Conservation (phyloP, 371 early-diverging fungal genomes). For the Rhizopus sp. region DNA sequence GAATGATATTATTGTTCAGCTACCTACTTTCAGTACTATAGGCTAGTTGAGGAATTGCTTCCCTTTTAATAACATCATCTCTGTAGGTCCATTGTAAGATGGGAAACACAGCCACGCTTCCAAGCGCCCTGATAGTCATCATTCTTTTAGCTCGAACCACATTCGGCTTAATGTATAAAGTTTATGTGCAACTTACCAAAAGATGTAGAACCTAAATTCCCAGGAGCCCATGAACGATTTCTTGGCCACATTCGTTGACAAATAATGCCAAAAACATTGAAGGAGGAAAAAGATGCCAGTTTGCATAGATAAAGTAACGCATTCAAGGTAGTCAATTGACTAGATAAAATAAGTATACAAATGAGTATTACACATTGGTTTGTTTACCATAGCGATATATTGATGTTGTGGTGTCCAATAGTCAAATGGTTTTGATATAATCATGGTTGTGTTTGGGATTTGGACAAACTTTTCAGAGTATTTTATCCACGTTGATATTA, state of each 20-base stretch:
- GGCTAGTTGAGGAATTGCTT: conserved; percentile 46
- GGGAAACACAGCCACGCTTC: conserved; percentile 46
- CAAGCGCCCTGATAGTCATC: conserved; percentile 31
- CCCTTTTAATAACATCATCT: conserved; percentile 28
- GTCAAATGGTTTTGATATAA: conserved; percentile 37
- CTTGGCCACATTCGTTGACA: conserved; percentile 40
- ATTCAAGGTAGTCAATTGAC: conserved; percentile 35
- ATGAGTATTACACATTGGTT: conserved; percentile 1
- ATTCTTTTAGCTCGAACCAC: background rate
- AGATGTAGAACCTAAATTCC: conserved; percentile 41
- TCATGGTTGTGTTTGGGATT: conserved; percentile 16
- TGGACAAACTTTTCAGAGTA: conserved; percentile 43
- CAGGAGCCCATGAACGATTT: conserved; percentile 40
- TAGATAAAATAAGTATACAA: conserved; percentile 30
- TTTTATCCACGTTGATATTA: conserved; percentile 50
- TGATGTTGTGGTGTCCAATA: conserved; percentile 40
- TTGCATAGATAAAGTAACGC: conserved; percentile 34
- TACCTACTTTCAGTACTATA: conserved; percentile 43
- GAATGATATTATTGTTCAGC: background rate
- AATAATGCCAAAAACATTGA: conserved; percentile 50
- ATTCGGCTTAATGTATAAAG: background rate
- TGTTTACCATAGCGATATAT: conserved; percentile 32
- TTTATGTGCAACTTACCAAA: conserved; percentile 31
- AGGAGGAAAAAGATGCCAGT: conserved; percentile 36
- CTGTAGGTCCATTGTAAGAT: conserved; percentile 45